These are phyloP conservation scores for Pseudonitzschia delicatissima DNA, from an alignment of 108 stramenopile genomes.

Conservation along the genomic window DNA sequence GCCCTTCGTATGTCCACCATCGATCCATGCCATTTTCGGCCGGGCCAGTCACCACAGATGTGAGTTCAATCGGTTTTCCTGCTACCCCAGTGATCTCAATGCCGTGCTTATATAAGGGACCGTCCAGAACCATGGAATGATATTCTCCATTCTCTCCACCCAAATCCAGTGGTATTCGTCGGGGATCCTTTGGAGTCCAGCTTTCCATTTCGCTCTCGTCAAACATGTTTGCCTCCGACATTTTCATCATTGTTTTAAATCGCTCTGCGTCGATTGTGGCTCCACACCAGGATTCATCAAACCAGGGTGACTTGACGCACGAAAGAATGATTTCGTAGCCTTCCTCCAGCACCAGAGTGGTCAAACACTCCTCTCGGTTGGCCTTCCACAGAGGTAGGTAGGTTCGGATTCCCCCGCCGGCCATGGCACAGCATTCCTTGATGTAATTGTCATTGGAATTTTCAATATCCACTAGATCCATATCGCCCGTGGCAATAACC, in stretches of 20 bases:
- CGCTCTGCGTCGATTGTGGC: slow-evolving; percentile 29
- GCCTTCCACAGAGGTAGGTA: slow-evolving; percentile 39
- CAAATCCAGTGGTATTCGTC: slow-evolving; percentile 28
- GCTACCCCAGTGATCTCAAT: not conserved
- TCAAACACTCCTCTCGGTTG: slow-evolving; percentile 24
- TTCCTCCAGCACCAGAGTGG: slow-evolving; percentile 14
- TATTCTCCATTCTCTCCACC: slow-evolving; percentile 54
- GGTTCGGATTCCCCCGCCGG: slow-evolving; percentile 19
- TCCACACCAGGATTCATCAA: slow-evolving; percentile 41
- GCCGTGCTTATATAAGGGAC: slow-evolving; percentile 34
- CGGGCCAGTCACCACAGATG: not conserved
- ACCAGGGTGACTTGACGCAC: slow-evolving; percentile 48
- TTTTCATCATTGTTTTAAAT: slow-evolving; percentile 32
- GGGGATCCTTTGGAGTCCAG: not conserved
- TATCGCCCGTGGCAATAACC: slow-evolving; percentile 45
- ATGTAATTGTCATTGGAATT: slow-evolving; percentile 35
- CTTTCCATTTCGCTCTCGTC: not conserved
- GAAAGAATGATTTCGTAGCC: slow-evolving; percentile 35
- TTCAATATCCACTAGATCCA: slow-evolving; percentile 45
- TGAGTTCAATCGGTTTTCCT: not conserved
- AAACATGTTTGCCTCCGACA: not conserved
- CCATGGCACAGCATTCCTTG: slow-evolving; percentile 31
- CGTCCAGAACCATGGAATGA: slow-evolving; percentile 47
- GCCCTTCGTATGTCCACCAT: slow-evolving; percentile 6
- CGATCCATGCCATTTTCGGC: not conserved